phyloP scores from a whole-genome alignment of 73 alveolate species.

The Tetrahymena malaccensis region DNA sequence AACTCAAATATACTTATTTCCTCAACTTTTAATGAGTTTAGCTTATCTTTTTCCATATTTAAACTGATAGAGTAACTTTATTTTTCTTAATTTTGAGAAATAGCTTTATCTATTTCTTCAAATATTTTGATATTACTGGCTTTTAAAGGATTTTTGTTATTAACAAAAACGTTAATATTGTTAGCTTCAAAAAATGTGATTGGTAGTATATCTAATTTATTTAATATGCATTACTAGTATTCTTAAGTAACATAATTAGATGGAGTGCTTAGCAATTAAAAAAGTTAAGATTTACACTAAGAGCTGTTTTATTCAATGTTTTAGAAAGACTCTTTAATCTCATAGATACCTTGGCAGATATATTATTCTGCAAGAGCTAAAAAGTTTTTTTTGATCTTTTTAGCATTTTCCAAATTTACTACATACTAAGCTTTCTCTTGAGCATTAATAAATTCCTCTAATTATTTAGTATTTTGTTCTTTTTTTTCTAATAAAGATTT shows the following conservation, averaged over 20 bases:
- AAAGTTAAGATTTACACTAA: background rate
- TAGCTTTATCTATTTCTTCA: background rate
- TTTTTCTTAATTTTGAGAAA: background rate
- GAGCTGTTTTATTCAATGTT: background rate
- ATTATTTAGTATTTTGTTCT: background rate
- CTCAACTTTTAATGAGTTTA: background rate
- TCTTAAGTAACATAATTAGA: background rate
- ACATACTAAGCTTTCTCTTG: background rate
- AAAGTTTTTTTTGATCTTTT: no score
- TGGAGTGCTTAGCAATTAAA: background rate
- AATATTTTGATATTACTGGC: background rate
- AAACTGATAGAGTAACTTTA: background rate
- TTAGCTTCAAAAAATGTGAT: background rate
- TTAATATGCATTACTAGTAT: background rate
- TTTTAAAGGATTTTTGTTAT: background rate
- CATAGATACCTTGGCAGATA: background rate
- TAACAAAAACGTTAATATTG: background rate
- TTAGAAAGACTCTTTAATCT: background rate
- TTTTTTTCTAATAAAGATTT: background rate
- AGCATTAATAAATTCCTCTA: background rate
- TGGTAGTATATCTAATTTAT: background rate
- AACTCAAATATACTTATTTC: background rate
- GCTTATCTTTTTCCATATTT: background rate
- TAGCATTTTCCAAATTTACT: background rate
- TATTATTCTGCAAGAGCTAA: background rate